phyloP scores from a whole-genome alignment of 2,329 filamentous ascomycete genomes.

The Zasmidium citrigriseum region DNA sequence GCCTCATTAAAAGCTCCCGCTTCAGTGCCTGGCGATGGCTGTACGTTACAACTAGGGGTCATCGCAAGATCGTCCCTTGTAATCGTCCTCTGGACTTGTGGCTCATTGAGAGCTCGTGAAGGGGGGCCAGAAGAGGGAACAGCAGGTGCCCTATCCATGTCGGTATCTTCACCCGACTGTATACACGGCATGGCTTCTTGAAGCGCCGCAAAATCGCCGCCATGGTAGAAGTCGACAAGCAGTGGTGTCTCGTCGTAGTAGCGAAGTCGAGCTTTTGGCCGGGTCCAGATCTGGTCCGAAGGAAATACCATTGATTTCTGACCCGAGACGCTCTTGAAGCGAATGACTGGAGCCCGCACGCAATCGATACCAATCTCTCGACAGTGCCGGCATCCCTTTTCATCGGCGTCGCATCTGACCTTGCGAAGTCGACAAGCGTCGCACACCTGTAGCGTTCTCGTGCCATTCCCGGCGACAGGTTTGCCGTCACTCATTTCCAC shows the following conservation, averaged over 20 bases:
- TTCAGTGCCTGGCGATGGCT: too few relatives aligned
- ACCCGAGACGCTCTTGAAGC: slow-evolving; percentile 15
- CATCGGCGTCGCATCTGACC: slow-evolving; percentile 16
- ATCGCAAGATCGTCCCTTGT: too few relatives aligned
- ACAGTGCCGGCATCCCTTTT: slow-evolving; percentile 16
- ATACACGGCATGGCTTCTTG: too few relatives aligned
- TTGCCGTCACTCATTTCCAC: neutral
- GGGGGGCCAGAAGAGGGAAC: too few relatives aligned
- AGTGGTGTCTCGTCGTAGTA: slow-evolving; percentile 15
- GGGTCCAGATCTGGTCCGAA: slow-evolving; percentile 8
- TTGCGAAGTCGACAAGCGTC: slow-evolving; percentile 19
- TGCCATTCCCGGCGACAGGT: neutral
- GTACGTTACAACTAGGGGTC: too few relatives aligned
- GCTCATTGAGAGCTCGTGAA: too few relatives aligned
- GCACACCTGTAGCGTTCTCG: slow-evolving; percentile 10
- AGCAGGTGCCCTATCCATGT: too few relatives aligned
- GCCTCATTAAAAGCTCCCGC: too few relatives aligned
- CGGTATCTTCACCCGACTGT: too few relatives aligned
- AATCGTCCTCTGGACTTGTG: too few relatives aligned
- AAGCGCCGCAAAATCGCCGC: too few relatives aligned
- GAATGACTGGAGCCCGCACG: slow-evolving; percentile 12
- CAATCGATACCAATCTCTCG: slow-evolving; percentile 15
- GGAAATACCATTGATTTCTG: slow-evolving; percentile 5
- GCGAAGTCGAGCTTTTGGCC: slow-evolving; percentile 1
- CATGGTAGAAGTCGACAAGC: slow-evolving; percentile 5